Percentiles rank a stretch among this genome's conserved stretches.
These are phyloP conservation scores for Stagonosporopsis cucurbitacearum DNA, from an alignment of 2,329 filamentous ascomycete species.

Conservation along the genomic window DNA sequence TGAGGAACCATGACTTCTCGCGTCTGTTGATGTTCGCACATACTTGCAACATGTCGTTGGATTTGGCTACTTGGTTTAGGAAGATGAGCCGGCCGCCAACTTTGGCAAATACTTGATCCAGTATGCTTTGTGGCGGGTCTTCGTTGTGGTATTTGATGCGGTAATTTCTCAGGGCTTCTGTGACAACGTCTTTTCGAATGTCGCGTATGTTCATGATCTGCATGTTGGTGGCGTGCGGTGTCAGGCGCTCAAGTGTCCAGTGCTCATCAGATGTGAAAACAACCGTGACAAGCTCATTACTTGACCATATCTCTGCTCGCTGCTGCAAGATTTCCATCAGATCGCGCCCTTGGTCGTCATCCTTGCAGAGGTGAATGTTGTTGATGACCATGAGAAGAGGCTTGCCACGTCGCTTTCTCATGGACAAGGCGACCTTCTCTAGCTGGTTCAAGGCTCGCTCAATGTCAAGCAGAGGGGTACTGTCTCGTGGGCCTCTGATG, in stretches of 20 bases:
- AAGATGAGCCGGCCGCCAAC: conserved; percentile 92
- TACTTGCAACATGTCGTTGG: conserved; percentile 77
- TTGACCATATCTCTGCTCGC: conserved; percentile 94
- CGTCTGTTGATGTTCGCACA: conserved; percentile 73
- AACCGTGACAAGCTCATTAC: conserved; percentile 84
- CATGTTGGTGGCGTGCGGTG: conserved; percentile 90
- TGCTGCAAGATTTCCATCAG: conserved; percentile 93
- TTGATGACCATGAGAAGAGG: conserved; percentile 92
- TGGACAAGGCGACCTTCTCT: conserved; percentile 86
- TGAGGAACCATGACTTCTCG: conserved; percentile 81
- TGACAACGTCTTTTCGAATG: conserved; percentile 75
- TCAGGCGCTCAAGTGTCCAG: conserved; percentile 94
- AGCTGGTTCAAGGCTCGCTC: conserved; percentile 96
- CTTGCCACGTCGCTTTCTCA: conserved; percentile 65
- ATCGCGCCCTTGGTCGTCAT: conserved; percentile 88
- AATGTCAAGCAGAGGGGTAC: conserved; percentile 89
- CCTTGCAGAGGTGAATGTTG: conserved; percentile 85
- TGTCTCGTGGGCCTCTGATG: conserved; percentile 88
- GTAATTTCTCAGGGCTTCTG: conserved; percentile 77
- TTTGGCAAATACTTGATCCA: conserved; percentile 80
- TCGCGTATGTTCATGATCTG: conserved; percentile 86
- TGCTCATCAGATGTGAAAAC: conserved; percentile 97
- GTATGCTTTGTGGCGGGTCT: conserved; percentile 58
- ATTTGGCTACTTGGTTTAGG: conserved; percentile 85
- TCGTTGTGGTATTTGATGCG: conserved; percentile 76